Evolutionary conservation across 73 alveolate species (phyloP).

Genomic region (Paramecium primaurelia): DNA sequence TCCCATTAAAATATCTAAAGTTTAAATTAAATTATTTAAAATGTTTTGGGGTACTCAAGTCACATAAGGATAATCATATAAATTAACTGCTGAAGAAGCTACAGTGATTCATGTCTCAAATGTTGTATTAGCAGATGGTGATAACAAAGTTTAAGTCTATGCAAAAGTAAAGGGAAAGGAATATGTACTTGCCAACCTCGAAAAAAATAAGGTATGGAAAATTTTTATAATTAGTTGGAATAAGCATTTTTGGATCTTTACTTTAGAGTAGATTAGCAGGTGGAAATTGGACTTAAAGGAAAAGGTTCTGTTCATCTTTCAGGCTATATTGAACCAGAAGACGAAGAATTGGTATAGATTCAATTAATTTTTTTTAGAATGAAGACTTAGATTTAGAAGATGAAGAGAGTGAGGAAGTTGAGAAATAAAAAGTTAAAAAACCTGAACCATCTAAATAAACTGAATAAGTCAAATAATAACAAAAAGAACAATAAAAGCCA

Average conservation of each 20-base stretch:
- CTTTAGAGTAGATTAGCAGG: constrained; percentile 69
- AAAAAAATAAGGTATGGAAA: constrained; percentile 59
- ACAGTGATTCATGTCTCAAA: constrained; percentile 68
- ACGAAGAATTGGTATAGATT: constrained; percentile 62
- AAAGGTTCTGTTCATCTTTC: constrained; percentile 66
- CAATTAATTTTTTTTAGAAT: not conserved
- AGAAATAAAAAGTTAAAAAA: constrained; percentile 24
- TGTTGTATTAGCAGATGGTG: constrained; percentile 65
- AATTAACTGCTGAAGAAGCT: constrained; percentile 65
- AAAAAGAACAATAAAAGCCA: constrained; percentile 9
- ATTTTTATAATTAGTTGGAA: constrained; percentile 56
- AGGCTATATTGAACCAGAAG: constrained; percentile 77
- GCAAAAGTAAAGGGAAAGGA: constrained; percentile 69
- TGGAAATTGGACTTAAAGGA: constrained; percentile 68
- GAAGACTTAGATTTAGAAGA: constrained; percentile 63
- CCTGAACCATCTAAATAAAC: not conserved
- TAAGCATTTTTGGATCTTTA: constrained; percentile 63
- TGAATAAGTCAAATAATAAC: not conserved
- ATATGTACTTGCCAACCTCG: constrained; percentile 59
- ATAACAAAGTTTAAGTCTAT: constrained; percentile 54
- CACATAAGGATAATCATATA: constrained; percentile 71
- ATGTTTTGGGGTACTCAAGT: constrained; percentile 76
- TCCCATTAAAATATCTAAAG: constrained; percentile 43
- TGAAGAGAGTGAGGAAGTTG: constrained; percentile 68
- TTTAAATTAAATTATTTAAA: constrained; percentile 54